These are phyloP conservation scores for Effrenium voratum DNA, from an alignment of 73 alveolate genomes.

Conservation along the genomic window DNA sequence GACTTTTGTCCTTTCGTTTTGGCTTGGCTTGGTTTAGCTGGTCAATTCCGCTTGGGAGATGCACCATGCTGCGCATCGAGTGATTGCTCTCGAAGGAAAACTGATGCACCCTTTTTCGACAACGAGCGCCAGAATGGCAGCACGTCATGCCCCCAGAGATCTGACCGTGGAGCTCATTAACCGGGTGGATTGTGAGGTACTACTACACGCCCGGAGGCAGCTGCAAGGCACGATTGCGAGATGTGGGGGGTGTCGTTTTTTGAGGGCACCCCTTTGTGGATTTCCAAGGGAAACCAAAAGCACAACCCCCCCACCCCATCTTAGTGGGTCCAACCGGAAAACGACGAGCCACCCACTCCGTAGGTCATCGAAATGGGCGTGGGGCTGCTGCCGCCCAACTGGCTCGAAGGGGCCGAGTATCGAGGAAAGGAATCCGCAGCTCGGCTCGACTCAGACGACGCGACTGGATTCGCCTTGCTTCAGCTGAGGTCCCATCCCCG, in stretches of 20 bases:
- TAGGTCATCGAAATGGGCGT: slow-evolving; percentile 91
- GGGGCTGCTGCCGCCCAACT: slow-evolving; percentile 78
- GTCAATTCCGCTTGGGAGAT: too few relatives aligned
- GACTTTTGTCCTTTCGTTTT: too few relatives aligned
- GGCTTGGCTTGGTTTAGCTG: too few relatives aligned
- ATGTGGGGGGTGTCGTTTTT: background rate
- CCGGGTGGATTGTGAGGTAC: background rate
- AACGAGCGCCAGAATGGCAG: slow-evolving; percentile 93
- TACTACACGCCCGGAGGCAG: slow-evolving; percentile 71
- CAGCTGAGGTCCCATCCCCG: slow-evolving; percentile 1
- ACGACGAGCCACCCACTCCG: too few relatives aligned
- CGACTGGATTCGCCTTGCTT: too few relatives aligned
- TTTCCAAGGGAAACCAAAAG: too few relatives aligned
- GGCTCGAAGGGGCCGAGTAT: slow-evolving; percentile 67
- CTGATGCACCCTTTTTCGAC: slow-evolving; percentile 54
- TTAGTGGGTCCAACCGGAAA: too few relatives aligned
- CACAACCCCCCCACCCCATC: too few relatives aligned
- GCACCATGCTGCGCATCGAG: too few relatives aligned
- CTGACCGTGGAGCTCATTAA: background rate
- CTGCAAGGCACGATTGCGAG: slow-evolving; percentile 37
- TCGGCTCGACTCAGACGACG: background rate
- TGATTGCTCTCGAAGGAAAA: slow-evolving; percentile 53
- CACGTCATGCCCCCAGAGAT: slow-evolving; percentile 29
- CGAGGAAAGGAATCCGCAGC: slow-evolving; percentile 40
- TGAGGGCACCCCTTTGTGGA: too few relatives aligned